These are phyloP conservation scores for Brasilioporus rufonigricans DNA, from an alignment of 768 basidiomycete species.

Conservation along the genomic window DNA sequence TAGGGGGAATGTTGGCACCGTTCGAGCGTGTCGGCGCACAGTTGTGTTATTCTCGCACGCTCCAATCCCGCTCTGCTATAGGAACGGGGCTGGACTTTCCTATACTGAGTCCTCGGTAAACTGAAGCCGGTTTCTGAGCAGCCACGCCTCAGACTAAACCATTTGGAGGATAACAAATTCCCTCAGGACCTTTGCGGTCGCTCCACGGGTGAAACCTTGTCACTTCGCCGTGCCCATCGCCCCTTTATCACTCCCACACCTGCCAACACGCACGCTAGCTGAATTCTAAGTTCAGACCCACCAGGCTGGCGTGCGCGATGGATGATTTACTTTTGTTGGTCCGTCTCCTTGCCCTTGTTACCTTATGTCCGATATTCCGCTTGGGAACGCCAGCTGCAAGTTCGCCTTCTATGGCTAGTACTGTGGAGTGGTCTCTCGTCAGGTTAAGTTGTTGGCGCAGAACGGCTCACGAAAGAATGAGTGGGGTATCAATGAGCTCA, in stretches of 20 bases:
- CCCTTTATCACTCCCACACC: conserved; percentile 17
- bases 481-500: neutral
- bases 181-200: neutral
- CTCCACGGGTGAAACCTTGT: neutral
- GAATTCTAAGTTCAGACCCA: neutral
- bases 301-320: neutral
- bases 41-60: neutral
- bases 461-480: neutral
- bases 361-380: conserved; percentile 1
- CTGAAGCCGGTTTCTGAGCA: neutral
- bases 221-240: conserved; percentile 12
- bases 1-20: neutral
- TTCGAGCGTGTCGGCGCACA: neutral
- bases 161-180: conserved; percentile 12
- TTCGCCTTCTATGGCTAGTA: neutral
- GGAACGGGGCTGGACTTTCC: neutral
- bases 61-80: neutral
- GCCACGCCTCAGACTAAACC: conserved; percentile 16
- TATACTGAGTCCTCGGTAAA: neutral
- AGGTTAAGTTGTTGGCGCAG: neutral
- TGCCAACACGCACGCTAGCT: conserved; percentile 1
- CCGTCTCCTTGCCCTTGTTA: neutral
- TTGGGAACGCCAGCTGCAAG: neutral
- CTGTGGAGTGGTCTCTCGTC: neutral
- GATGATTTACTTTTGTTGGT: conserved; percentile 1